Percentiles rank a stretch among this genome's conserved stretches.
Conservation (phyloP, 257 asterid genomes). For the Dorcoceras hygrometricum region DNA sequence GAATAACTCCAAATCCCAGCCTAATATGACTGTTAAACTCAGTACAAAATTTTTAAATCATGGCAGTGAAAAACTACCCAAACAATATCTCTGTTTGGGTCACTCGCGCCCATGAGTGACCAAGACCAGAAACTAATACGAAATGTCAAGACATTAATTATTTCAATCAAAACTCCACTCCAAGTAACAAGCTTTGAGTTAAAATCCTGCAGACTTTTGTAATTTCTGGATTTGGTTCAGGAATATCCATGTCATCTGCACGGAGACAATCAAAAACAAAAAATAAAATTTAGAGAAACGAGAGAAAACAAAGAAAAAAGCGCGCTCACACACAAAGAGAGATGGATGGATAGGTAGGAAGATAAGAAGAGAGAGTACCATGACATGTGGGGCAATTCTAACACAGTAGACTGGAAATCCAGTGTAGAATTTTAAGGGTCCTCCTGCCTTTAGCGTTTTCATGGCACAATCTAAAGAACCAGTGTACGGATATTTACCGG, state of each 20-base stretch:
- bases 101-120: no score
- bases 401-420: conserved; percentile 96
- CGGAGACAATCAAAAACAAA: background rate
- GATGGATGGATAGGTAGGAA: background rate
- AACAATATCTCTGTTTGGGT: conserved; percentile 20
- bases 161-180: conserved; percentile 25
- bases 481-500: conserved; percentile 75
- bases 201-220: conserved; percentile 60
- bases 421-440: conserved; percentile 82
- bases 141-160: conserved; percentile 32
- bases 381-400: conserved; percentile 97
- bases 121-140: conserved; percentile 22
- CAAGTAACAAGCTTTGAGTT: conserved; percentile 16
- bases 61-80: conserved; percentile 20
- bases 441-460: conserved; percentile 78
- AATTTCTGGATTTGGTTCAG: conserved; percentile 79
- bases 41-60: conserved; percentile 23
- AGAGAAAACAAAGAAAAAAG: no score
- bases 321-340: background rate
- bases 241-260: conserved; percentile 98
- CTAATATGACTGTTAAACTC: conserved; percentile 24
- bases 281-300: no score
- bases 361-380: conserved; percentile 52
- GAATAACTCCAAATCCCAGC: conserved; percentile 21
- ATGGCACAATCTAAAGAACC: conserved; percentile 80